Conservation (phyloP, 345 rosid species). For the Ailanthus altissimus region DNA sequence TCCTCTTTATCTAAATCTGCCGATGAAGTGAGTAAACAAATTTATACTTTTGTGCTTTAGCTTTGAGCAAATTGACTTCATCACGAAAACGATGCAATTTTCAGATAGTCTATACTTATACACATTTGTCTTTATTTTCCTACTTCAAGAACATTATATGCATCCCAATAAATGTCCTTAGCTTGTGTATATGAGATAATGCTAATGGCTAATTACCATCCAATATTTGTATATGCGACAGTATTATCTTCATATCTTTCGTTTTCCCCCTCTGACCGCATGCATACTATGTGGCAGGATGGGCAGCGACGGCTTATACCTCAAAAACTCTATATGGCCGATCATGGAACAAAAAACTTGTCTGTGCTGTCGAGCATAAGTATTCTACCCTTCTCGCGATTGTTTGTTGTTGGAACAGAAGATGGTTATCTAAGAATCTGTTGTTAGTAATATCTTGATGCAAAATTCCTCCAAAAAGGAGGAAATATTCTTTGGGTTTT, state of each 20-base stretch:
- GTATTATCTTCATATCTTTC: background rate
- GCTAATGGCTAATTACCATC: too few species aligned
- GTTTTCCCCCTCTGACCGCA: background rate
- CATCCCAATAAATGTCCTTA: background rate
- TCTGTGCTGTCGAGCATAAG: slow-evolving; percentile 73
- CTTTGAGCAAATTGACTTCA: background rate
- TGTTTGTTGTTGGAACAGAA: slow-evolving; percentile 85
- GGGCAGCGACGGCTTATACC: slow-evolving; percentile 59
- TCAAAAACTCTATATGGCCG: slow-evolving; percentile 61
- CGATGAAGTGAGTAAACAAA: slow-evolving; percentile 54
- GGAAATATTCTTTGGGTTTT: too few species aligned
- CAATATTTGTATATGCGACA: background rate
- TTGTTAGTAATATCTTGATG: slow-evolving; percentile 39
- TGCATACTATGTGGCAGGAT: slow-evolving; percentile 51
- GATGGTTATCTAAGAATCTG: slow-evolving; percentile 83
- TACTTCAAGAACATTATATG: background rate
- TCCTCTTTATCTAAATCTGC: slow-evolving; percentile 58
- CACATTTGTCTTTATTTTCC: background rate
- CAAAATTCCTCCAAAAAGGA: background rate
- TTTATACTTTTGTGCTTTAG: slow-evolving; percentile 4
- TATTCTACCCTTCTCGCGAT: slow-evolving; percentile 70
- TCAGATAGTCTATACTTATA: too few species aligned
- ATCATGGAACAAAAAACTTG: slow-evolving; percentile 56
- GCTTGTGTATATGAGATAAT: background rate
- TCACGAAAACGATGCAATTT: background rate